Base-by-base conservation (phyloP, 352 stramenopile genomes). In the Phytophthora kernoviae region DNA sequence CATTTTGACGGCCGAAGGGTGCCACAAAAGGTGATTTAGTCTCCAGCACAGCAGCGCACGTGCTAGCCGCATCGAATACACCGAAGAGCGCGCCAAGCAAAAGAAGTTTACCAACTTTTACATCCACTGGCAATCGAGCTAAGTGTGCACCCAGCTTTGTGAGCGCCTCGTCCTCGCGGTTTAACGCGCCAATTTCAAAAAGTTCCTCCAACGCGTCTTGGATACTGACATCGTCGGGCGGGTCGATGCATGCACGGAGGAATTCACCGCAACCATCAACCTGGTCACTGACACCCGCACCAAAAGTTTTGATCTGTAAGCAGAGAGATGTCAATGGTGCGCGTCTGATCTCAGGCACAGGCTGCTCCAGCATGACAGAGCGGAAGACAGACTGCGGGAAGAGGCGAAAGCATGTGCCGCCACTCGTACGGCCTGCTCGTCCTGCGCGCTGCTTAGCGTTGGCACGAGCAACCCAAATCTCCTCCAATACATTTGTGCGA, bases 51-150 rank as follows among this genome's bases (percentile, higher is more conserved):
- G 87, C 87, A 0, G 83, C 87, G 39, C 83, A 87, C 0, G 86
- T 89, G 11, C 81, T 79, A 2, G 88, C 68, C 0, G 75, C 68
- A 30, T 87, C 90, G 55, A 83, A 84, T 36, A 94, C 98, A 15
- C 80, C 69, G 53, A 99, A 98, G 10, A 99, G 68, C 42, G 89
- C 85, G 14, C 94, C 97, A 42, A 97, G 92, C 17, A 99, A 75
- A 9, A 99, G 73, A 75, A 99, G 92, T 67, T 99, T 99, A 22
- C 93, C 98, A 17, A 99, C 75, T 64, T 96, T 89, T 15, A 97
- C 93, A 72, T 99, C 91, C 6, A 99, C 80, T n/a, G 97, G 97
- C 9, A 99, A 75, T 45, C 88, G 81, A 8, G 94, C 87, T 14
- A 99, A 77, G 52, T 98, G 88, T 0, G 70, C 45, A 6, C 98